Percentiles rank a stretch among this genome's conserved stretches.
phyloP scores from a whole-genome alignment of 441 rosid genomes.

The Isatis lusitanica region DNA sequence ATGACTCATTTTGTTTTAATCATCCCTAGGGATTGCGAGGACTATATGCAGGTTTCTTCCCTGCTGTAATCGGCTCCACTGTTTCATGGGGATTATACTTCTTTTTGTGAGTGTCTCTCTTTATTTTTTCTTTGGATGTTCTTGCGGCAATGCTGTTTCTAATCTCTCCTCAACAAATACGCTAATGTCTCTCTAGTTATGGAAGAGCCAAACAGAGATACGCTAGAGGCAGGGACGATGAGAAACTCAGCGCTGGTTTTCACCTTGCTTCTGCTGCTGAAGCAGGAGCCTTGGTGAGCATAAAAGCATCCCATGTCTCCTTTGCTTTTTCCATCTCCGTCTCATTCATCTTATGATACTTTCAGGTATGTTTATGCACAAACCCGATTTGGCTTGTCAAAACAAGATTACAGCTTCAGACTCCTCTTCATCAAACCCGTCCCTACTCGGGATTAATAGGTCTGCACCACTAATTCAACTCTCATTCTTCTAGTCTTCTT shows the following conservation, averaged over 20 bases:
- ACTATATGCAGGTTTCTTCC: slow-evolving; percentile 85
- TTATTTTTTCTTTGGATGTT: neutral
- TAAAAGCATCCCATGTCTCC: neutral
- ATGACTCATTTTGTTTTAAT: neutral
- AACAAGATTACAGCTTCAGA: slow-evolving; percentile 95
- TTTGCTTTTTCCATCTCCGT: neutral
- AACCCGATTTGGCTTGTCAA: slow-evolving; percentile 95
- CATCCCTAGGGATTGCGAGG: slow-evolving; percentile 73
- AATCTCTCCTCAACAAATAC: neutral
- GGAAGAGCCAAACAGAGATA: slow-evolving; percentile 87
- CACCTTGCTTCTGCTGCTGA: slow-evolving; percentile 97
- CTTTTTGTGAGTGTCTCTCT: slow-evolving; percentile 65
- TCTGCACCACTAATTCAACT: slow-evolving; percentile 37
- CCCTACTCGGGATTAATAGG: slow-evolving; percentile 81
- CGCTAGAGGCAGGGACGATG: slow-evolving; percentile 58
- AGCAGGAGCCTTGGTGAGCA: slow-evolving; percentile 89
- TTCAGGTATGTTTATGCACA: slow-evolving; percentile 86
- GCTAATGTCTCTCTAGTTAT: slow-evolving; percentile 47
- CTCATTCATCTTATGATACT: slow-evolving; percentile 18
- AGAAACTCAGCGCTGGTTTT: slow-evolving; percentile 60
- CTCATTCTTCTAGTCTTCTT: neutral
- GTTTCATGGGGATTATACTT: slow-evolving; percentile 89
- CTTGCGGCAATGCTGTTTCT: neutral
- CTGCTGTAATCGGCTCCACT: slow-evolving; percentile 85
- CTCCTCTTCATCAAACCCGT: slow-evolving; percentile 73